A percentile compares a stretch with the other conserved stretches of the same genome.
These are phyloP conservation scores for Aspergillus heteromorphus DNA, from an alignment of 495 filamentous ascomycete species.

Conservation along the genomic window DNA sequence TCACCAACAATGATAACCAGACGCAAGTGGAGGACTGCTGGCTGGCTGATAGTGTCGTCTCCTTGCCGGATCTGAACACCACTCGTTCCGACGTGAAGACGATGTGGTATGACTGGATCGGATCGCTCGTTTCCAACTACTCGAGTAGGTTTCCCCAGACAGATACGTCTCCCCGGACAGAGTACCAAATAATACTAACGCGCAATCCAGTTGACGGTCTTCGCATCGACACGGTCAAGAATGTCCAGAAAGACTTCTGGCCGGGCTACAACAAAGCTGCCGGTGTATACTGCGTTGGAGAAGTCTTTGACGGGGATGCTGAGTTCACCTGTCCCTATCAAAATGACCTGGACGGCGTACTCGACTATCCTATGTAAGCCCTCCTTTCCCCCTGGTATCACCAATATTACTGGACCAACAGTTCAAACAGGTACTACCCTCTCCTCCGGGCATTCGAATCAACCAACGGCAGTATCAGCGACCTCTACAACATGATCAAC, in stretches of 20 bases:
- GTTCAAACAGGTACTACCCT: conserved; percentile 40
- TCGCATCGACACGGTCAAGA: conserved; percentile 68
- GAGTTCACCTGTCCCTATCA: conserved; percentile 62
- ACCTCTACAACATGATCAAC: conserved; percentile 55
- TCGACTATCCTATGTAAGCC: conserved; percentile 57
- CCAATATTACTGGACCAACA: not conserved
- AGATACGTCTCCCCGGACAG: no score
- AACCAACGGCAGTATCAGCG: conserved; percentile 50
- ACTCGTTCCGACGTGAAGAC: conserved; percentile 48
- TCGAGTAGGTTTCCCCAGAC: conserved; percentile 31
- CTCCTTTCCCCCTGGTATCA: not conserved
- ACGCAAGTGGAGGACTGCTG: conserved; percentile 52
- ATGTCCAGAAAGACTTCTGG: conserved; percentile 70
- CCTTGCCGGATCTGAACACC: conserved; percentile 64
- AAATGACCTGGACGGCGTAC: conserved; percentile 49
- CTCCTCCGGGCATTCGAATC: conserved; percentile 59
- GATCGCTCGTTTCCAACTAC: conserved; percentile 58
- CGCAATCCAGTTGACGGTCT: conserved; percentile 59
- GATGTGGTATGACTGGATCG: conserved; percentile 62
- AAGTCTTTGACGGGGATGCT: conserved; percentile 60
- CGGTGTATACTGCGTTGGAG: conserved; percentile 66
- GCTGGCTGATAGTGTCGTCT: conserved; percentile 55
- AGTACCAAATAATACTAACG: no score
- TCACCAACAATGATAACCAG: conserved; percentile 57
- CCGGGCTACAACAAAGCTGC: conserved; percentile 56